Percentiles rank a stretch among this genome's conserved stretches.
phyloP scores from a whole-genome alignment of 257 asterid species.

The Misopates orontium region DNA sequence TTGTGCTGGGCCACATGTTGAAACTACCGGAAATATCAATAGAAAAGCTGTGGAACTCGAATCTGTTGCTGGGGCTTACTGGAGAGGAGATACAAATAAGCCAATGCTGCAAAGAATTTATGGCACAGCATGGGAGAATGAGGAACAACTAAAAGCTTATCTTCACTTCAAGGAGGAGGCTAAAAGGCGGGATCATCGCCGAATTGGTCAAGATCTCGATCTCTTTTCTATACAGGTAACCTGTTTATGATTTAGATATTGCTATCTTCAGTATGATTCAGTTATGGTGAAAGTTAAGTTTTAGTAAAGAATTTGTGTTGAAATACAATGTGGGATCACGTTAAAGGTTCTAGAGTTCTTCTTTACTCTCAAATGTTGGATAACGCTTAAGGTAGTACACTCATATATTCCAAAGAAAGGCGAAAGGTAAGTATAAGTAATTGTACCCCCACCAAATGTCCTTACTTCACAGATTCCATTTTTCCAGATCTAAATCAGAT shows the following conservation, averaged over 20 bases:
- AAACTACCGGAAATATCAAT: slow-evolving; percentile 84
- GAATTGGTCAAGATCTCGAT: slow-evolving; percentile 96
- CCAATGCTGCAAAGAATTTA: slow-evolving; percentile 96
- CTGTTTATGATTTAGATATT: slow-evolving; percentile 22
- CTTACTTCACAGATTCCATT: too few species aligned
- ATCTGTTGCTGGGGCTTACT: slow-evolving; percentile 99
- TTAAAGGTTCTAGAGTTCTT: neutral
- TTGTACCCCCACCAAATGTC: neutral
- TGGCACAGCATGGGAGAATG: slow-evolving; percentile 99
- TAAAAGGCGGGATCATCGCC: slow-evolving; percentile 92
- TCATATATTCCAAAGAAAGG: neutral
- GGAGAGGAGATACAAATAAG: slow-evolving; percentile 89
- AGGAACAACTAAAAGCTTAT: slow-evolving; percentile 85
- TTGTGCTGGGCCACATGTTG: slow-evolving; percentile 99
- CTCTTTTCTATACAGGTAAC: slow-evolving; percentile 90
- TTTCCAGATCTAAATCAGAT: too few species aligned
- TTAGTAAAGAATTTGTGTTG: slow-evolving; percentile 3
- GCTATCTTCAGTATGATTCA: neutral
- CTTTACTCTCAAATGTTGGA: slow-evolving; percentile 6
- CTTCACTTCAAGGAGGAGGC: slow-evolving; percentile 95
- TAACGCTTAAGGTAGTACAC: neutral
- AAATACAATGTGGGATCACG: neutral
- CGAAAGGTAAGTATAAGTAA: neutral
- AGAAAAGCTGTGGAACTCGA: slow-evolving; percentile 89
- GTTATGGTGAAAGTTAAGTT: slow-evolving; percentile 7